Conservation (phyloP, 345 rosid species). For the Clausena lansium region DNA sequence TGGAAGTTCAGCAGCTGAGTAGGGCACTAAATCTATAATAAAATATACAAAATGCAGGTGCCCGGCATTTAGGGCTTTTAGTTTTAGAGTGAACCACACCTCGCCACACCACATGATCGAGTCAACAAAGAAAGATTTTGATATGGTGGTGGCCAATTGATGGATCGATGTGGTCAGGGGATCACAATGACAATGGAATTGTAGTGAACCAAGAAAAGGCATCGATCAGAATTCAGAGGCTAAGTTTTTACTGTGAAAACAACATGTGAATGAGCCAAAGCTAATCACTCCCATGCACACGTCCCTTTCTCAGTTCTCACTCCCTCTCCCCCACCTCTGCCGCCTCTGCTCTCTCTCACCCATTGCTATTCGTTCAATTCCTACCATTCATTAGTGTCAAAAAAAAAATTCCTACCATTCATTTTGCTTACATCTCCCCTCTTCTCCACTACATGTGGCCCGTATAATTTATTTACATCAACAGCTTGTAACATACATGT, state of each 20-base stretch:
- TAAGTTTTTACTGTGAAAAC: constrained; percentile 63
- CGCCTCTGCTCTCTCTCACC: constrained; percentile 51
- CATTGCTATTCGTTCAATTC: not conserved
- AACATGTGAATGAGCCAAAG: constrained; percentile 86
- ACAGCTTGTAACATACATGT: not conserved
- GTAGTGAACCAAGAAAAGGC: constrained; percentile 61
- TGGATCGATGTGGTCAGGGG: not conserved
- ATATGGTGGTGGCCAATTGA: not conserved
- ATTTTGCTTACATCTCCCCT: not conserved
- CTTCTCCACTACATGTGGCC: constrained; percentile 1
- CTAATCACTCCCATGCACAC: constrained; percentile 85
- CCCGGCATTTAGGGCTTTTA: constrained; percentile 33
- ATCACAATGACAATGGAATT: constrained; percentile 34
- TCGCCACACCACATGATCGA: too few species aligned
- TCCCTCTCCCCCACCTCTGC: constrained; percentile 86
- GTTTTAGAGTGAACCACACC: not conserved
- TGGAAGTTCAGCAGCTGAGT: not conserved
- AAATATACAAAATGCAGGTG: constrained; percentile 11
- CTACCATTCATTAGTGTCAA: too few species aligned
- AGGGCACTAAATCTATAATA: constrained; percentile 9
- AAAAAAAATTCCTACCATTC: too few species aligned
- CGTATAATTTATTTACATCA: constrained; percentile 10
- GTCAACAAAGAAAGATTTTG: not conserved
- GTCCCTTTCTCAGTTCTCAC: constrained; percentile 92
- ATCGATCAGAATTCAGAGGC: constrained; percentile 12